phyloP scores from a whole-genome alignment of 768 basidiomycete species.

The Mycena albidolilacea region DNA sequence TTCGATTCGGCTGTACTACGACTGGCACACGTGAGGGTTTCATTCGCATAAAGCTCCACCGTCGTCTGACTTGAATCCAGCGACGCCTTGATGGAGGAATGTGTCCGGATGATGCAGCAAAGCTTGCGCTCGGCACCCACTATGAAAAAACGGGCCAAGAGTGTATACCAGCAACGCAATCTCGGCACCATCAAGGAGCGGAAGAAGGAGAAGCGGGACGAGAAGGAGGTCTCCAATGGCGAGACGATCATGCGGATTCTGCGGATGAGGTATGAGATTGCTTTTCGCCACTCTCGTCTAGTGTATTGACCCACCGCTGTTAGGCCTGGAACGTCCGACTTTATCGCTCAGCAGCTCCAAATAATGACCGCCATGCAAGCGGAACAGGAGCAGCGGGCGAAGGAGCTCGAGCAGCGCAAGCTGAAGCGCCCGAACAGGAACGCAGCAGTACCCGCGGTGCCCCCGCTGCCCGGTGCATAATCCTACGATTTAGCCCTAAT shows the following conservation, averaged over 20 bases:
- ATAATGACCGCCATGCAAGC: constrained; percentile 87
- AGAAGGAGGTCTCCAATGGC: constrained; percentile 82
- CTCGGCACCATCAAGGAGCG: constrained; percentile 96
- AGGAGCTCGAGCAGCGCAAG: constrained; percentile 71
- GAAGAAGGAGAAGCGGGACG: constrained; percentile 92
- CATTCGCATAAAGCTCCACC: constrained; percentile 7
- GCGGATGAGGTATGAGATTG: constrained; percentile 83
- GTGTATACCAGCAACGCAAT: constrained; percentile 92
- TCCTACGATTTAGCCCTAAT: constrained; percentile 19
- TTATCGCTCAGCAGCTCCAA: constrained; percentile 89
- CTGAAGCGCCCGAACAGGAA: constrained; percentile 61
- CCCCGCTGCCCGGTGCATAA: constrained; percentile 26
- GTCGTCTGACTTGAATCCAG: constrained; percentile 53
- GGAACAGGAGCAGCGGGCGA: constrained; percentile 83
- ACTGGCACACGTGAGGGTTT: constrained; percentile 87
- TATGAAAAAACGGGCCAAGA: constrained; percentile 92
- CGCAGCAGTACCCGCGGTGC: constrained; percentile 21
- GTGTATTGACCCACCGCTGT: constrained; percentile 4
- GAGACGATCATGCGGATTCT: constrained; percentile 96
- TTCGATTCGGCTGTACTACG: constrained; percentile 94
- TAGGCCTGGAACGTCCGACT: constrained; percentile 87
- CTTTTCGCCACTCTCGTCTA: constrained; percentile 6
- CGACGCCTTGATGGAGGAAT: constrained; percentile 93
- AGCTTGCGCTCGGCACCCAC: constrained; percentile 81
- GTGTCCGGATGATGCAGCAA: constrained; percentile 95